Conservation (phyloP, 345 rosid species). For the Raphanus sativus region DNA sequence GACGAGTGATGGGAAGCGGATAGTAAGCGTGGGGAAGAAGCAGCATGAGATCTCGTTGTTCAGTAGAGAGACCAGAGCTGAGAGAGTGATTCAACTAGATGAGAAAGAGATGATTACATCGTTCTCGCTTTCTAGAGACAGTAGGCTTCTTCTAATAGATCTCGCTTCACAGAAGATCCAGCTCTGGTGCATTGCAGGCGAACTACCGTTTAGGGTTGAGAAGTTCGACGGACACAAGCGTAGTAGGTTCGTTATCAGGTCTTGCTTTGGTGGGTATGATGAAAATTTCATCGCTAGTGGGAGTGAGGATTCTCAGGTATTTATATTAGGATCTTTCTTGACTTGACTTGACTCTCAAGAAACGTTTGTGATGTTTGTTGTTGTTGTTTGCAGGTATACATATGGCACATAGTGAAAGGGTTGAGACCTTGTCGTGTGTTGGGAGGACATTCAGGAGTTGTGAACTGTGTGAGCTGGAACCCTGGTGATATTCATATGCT, state of each 20-base stretch:
- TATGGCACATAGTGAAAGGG: slow-evolving; percentile 44
- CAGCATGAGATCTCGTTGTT: slow-evolving; percentile 39
- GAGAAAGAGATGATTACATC: slow-evolving; percentile 48
- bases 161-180: slow-evolving; percentile 54
- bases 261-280: slow-evolving; percentile 63
- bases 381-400: slow-evolving; percentile 46
- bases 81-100: slow-evolving; percentile 31
- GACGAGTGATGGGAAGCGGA: slow-evolving; percentile 55
- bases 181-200: slow-evolving; percentile 49
- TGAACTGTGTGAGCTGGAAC: slow-evolving; percentile 66
- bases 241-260: slow-evolving; percentile 50
- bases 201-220: slow-evolving; percentile 18
- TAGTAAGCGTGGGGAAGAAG: slow-evolving; percentile 42
- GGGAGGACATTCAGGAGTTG: slow-evolving; percentile 57
- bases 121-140: slow-evolving; percentile 55
- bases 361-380: not conserved
- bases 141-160: slow-evolving; percentile 38
- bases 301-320: slow-evolving; percentile 29
- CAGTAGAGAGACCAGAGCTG: slow-evolving; percentile 14
- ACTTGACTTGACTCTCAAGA: not conserved
- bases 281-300: slow-evolving; percentile 61
- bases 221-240: slow-evolving; percentile 49
- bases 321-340: not conserved
- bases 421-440: slow-evolving; percentile 24
- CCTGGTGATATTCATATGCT: slow-evolving; percentile 52